Evolutionary conservation across 495 filamentous ascomycete species (phyloP).

Genomic region (Daldinia vernicosa): DNA sequence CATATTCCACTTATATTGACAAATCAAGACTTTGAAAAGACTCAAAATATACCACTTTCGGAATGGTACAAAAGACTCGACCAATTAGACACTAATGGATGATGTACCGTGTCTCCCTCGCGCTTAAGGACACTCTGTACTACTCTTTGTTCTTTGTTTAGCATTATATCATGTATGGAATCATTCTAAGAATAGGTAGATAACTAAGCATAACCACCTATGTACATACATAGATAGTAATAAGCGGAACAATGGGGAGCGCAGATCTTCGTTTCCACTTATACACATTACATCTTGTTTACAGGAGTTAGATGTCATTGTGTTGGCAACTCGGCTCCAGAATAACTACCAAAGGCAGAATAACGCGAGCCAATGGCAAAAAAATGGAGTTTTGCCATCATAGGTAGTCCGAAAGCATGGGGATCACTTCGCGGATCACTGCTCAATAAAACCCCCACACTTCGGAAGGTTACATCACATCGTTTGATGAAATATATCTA

Average conservation of each 20-base stretch:
- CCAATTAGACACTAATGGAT: too few species aligned
- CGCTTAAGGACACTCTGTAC: background rate
- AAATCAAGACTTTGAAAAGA: too few species aligned
- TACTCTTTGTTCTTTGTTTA: background rate
- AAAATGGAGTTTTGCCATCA: conserved; percentile 11
- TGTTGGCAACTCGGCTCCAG: background rate
- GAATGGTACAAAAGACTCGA: too few species aligned
- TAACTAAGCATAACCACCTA: background rate
- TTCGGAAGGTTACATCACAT: conserved; percentile 25
- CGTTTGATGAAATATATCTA: conserved; percentile 9
- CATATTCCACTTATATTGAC: too few species aligned
- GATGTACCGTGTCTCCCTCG: too few species aligned
- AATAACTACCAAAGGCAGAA: background rate
- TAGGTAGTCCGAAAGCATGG: conserved; percentile 1
- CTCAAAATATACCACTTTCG: too few species aligned
- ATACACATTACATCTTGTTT: background rate
- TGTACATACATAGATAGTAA: background rate
- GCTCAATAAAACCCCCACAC: conserved; percentile 34
- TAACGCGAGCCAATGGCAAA: conserved; percentile 11
- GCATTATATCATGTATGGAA: background rate
- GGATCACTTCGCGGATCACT: conserved; percentile 20
- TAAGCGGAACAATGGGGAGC: background rate
- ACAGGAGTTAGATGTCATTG: background rate
- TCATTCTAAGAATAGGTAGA: background rate
- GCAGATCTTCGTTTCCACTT: background rate